A percentile compares a stretch with the other conserved stretches of the same genome.
These are phyloP conservation scores for Pestalotiopsis sp. DNA, from an alignment of 2,329 filamentous ascomycete genomes.

Conservation along the genomic window DNA sequence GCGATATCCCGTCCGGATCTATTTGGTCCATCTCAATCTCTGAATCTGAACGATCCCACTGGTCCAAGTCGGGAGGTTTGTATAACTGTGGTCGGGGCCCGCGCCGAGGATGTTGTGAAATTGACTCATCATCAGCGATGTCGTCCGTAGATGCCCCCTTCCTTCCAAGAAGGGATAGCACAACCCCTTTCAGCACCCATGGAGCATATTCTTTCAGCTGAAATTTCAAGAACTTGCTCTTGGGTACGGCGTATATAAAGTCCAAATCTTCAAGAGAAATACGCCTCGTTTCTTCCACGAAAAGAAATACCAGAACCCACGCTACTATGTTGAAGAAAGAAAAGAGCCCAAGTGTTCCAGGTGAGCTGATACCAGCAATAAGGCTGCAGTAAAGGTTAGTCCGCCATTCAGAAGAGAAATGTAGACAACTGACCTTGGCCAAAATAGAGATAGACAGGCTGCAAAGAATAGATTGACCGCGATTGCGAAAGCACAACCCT, in stretches of 20 bases:
- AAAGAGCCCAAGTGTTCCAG: conserved; percentile 46
- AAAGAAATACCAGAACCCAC: conserved; percentile 44
- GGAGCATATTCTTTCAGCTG: conserved; percentile 36
- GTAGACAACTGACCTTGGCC: conserved; percentile 29
- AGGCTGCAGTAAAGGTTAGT: conserved; percentile 20
- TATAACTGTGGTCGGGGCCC: not conserved
- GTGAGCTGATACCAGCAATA: conserved; percentile 26
- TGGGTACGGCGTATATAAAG: conserved; percentile 38
- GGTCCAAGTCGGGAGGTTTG: not conserved
- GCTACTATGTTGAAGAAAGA: conserved; percentile 47
- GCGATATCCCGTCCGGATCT: not conserved
- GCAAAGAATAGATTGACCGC: conserved; percentile 49
- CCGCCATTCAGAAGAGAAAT: conserved; percentile 17
- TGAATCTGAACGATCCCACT: not conserved
- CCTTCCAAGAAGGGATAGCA: conserved; percentile 19
- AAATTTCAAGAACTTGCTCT: conserved; percentile 38
- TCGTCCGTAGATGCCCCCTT: not conserved
- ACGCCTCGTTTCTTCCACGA: conserved; percentile 44
- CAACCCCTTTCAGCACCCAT: conserved; percentile 28
- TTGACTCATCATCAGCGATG: not conserved
- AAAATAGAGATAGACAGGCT: conserved; percentile 45
- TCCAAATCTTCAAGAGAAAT: conserved; percentile 42
- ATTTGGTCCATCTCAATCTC: not conserved
- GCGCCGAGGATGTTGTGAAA: not conserved
- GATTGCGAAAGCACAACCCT: conserved; percentile 49